phyloP scores from a whole-genome alignment of 1,284 basidiomycete genomes.

The Heimioporus punctisporus region DNA sequence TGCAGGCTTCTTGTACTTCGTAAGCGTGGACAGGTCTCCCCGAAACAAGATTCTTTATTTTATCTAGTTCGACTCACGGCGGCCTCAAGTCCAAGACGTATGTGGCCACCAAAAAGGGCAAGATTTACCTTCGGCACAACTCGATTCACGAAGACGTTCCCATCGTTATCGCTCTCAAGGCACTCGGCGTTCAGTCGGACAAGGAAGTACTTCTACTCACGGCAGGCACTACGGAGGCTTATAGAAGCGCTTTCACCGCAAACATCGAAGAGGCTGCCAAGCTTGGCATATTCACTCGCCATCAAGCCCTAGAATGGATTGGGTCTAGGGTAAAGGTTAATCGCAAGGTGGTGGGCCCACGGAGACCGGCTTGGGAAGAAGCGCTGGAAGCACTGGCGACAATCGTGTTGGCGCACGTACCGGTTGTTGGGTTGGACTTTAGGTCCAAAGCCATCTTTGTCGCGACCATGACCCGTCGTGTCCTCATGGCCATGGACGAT shows the following conservation, averaged over 20 bases:
- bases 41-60: slow-evolving; percentile 12
- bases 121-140: slow-evolving; percentile 98
- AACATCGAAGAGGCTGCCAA: slow-evolving; percentile 96
- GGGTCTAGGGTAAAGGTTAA: slow-evolving; percentile 93
- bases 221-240: slow-evolving; percentile 91
- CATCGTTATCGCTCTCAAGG: slow-evolving; percentile 96
- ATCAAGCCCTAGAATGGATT: slow-evolving; percentile 97
- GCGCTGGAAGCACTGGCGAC: slow-evolving; percentile 96
- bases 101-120: slow-evolving; percentile 92
- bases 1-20: slow-evolving; percentile 98
- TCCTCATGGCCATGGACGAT: slow-evolving; percentile 97
- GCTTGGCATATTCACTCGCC: slow-evolving; percentile 89
- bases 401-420: slow-evolving; percentile 97
- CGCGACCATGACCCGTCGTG: slow-evolving; percentile 96
- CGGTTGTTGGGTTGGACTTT: slow-evolving; percentile 91
- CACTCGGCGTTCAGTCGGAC: slow-evolving; percentile 96
- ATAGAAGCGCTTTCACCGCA: slow-evolving; percentile 88
- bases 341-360: slow-evolving; percentile 76
- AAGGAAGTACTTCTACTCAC: slow-evolving; percentile 97
- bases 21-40: slow-evolving; percentile 40
- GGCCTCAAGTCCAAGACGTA: slow-evolving; percentile 99
- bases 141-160: slow-evolving; percentile 98
- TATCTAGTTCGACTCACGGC: slow-evolving; percentile 88
- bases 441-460: slow-evolving; percentile 97
- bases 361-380: slow-evolving; percentile 91